phyloP scores from a whole-genome alignment of 2,329 filamentous ascomycete genomes.

The Stenocarpella maydis region DNA sequence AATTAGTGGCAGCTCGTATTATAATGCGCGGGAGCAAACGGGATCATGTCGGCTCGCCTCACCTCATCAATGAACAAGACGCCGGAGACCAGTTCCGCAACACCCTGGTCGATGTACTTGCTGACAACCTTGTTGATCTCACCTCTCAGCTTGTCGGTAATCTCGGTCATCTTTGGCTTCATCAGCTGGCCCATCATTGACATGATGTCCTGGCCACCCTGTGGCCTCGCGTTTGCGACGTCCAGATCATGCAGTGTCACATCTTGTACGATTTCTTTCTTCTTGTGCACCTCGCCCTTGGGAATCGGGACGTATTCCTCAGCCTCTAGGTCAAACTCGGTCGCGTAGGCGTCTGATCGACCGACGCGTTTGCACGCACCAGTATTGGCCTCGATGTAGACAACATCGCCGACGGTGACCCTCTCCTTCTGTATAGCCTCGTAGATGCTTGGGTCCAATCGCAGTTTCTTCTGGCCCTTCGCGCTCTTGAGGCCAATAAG shows the following conservation, averaged over 20 bases:
- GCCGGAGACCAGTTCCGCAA: slow-evolving; percentile 96
- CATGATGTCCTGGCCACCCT: slow-evolving; percentile 99
- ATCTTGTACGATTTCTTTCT: slow-evolving; percentile 99
- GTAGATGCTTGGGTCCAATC: slow-evolving; percentile 97
- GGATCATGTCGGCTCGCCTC: slow-evolving; percentile 42
- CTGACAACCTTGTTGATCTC: slow-evolving; percentile 99
- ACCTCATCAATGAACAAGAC: slow-evolving; percentile 99
- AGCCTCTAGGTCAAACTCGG: slow-evolving; percentile 97
- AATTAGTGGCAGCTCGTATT: slow-evolving; percentile 32
- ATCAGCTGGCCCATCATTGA: slow-evolving; percentile 99
- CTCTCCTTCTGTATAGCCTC: slow-evolving; percentile 99
- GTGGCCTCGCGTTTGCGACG: slow-evolving; percentile 91
- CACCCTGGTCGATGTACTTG: slow-evolving; percentile 98
- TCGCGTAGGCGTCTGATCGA: slow-evolving; percentile 94
- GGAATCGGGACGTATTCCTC: slow-evolving; percentile 99
- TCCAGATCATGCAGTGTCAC: slow-evolving; percentile 97
- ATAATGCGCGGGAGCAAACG: slow-evolving; percentile 14
- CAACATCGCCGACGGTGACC: slow-evolving; percentile 94
- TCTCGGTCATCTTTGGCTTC: slow-evolving; percentile 99
- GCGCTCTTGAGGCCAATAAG: slow-evolving; percentile 94
- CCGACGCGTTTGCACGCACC: slow-evolving; percentile 97
- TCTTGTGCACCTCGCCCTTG: slow-evolving; percentile 99
- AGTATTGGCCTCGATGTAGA: slow-evolving; percentile 99
- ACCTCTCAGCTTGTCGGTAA: slow-evolving; percentile 92
- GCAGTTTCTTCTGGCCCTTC: slow-evolving; percentile 96